Base-by-base conservation (phyloP, 805 yeast species). In the Wickerhamiella dianesei region DNA sequence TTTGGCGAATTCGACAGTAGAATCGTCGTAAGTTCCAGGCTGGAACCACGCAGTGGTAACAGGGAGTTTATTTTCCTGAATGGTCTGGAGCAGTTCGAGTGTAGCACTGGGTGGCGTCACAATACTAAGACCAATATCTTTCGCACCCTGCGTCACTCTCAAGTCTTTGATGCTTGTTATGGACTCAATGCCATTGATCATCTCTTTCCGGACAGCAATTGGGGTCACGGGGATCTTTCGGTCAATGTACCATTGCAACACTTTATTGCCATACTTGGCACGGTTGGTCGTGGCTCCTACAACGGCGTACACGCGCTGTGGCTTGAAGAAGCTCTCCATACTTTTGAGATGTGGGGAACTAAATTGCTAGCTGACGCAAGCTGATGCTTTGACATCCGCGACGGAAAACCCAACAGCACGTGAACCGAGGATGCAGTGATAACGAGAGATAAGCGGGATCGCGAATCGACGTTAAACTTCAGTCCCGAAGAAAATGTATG, bases 1-100 rank as follows among this genome's bases (percentile, higher is more conserved):
- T 20, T 49, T 41, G 2, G 63, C 66, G n/a, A 59, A 44, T 25
- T 51, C 55, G 1, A 70, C 64, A 16, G 80, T 65, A 12, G 66
- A 69, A 2, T 59, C 57, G 55, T 80, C 78, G 53, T 74, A 82
- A 19, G 86, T 74, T 0, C 94, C 94, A 0, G 94, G 94, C 58
- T 84, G 94, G 53, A 82, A 78, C 94, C 94, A 85, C 14, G 82
- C 64, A 1, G 80, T 77, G 54, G 72, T 73, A 14, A 81, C 64
- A 1, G 53, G 48, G 2, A 51, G 53, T 8, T 58, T 57, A 4
- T 57, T 45, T 14, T 57, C 44, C 25, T 61, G 55, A 48, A 74
- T 62, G 14, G 68, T 68, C 9, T 67, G 61, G 35, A 79, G 57
- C 0, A 70, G 59, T 4, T 69, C 59, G 16, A 71, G 64, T 1